Evolutionary conservation across 2,329 filamentous ascomycete species (phyloP).

Genomic region (Pseudogymnoascus sp.): DNA sequence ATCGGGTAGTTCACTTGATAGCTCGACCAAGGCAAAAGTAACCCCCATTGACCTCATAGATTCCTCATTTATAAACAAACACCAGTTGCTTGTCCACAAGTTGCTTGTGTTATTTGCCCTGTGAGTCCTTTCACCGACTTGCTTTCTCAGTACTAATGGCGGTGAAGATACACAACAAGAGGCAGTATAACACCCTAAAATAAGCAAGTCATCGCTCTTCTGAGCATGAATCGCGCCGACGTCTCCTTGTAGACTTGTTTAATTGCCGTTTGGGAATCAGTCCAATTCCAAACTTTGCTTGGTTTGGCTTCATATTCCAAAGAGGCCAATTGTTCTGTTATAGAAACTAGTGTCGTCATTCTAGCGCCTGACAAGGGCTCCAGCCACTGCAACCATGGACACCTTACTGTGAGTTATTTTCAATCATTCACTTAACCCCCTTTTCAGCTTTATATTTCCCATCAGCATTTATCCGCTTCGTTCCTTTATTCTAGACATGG

Average conservation of each 20-base stretch:
- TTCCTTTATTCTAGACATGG: not conserved
- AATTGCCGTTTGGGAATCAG: not conserved
- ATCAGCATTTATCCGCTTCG: not conserved
- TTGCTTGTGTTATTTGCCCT: not conserved
- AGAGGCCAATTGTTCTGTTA: not conserved
- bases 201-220: not conserved
- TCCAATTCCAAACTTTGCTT: not conserved
- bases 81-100: not conserved
- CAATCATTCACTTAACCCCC: not conserved
- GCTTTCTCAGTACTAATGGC: not conserved
- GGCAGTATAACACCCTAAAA: not conserved
- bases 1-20: slow-evolving; percentile 3
- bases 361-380: not conserved
- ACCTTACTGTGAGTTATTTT: slow-evolving; percentile 35
- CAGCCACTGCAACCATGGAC: slow-evolving; percentile 31
- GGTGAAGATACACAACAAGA: not conserved
- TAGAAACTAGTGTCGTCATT: slow-evolving; percentile 3
- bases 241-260: not conserved
- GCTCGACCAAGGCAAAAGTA: not conserved
- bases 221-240: not conserved
- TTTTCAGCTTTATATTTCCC: not conserved
- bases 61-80: slow-evolving; percentile 6
- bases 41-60: slow-evolving; percentile 1
- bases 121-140: not conserved
- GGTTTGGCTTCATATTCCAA: not conserved